phyloP scores from a whole-genome alignment of 192 early-diverging fungal genomes.

The Mortierella antarctica region DNA sequence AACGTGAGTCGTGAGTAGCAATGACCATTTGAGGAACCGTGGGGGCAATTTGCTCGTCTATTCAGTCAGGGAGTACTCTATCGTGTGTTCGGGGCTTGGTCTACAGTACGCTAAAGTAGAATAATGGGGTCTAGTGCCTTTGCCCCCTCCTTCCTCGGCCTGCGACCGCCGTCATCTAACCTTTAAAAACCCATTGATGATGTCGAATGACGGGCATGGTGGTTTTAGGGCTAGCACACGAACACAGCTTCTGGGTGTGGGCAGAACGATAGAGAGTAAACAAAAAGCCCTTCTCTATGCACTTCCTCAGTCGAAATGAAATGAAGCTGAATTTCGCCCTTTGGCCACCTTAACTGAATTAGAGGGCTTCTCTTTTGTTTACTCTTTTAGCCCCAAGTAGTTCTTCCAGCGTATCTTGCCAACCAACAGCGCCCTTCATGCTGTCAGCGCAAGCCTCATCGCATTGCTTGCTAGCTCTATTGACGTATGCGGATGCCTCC shows the following conservation, averaged over 20 bases:
- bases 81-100: background rate
- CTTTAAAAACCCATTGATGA: no score
- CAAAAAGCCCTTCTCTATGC: background rate
- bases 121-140: no score
- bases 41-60: slow-evolving; percentile 4
- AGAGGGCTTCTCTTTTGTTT: no score
- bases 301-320: background rate
- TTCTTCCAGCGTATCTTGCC: no score
- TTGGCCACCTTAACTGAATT: slow-evolving; percentile 7
- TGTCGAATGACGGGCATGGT: background rate
- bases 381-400: no score
- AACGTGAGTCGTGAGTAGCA: background rate
- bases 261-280: background rate
- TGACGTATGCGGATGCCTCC: no score
- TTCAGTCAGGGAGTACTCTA: background rate
- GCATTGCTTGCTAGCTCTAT: no score
- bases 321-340: slow-evolving; percentile 6
- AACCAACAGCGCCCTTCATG: no score
- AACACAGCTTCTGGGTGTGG: background rate
- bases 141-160: no score
- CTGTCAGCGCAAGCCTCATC: no score
- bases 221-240: background rate
- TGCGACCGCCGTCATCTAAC: no score
- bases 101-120: no score
- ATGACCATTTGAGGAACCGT: slow-evolving; percentile 6